A percentile compares a stretch with the other conserved stretches of the same genome.
Conservation (phyloP, 805 yeast species). For the Myxozyma udenii region DNA sequence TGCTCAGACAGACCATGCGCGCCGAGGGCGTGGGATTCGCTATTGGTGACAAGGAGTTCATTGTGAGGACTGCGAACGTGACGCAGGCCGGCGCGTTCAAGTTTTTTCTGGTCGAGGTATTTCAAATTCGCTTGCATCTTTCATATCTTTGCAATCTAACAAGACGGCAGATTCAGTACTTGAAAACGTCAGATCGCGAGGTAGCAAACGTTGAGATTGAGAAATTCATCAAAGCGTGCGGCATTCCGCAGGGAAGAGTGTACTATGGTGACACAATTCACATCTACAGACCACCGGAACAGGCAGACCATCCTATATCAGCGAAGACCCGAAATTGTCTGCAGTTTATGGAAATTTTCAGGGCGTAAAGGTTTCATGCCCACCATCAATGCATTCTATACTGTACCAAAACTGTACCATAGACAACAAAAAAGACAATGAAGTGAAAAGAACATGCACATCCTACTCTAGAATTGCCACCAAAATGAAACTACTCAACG, state of each 20-base stretch:
- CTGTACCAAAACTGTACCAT: background rate
- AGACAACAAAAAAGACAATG: background rate
- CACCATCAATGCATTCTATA: too few relatives aligned
- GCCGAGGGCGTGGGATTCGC: conserved; percentile 73
- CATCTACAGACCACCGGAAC: background rate
- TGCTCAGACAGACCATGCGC: conserved; percentile 59
- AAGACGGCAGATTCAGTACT: conserved; percentile 18
- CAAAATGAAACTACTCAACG: conserved; percentile 60
- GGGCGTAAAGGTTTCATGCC: too few relatives aligned
- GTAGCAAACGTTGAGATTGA: conserved; percentile 6
- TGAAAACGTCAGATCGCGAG: conserved; percentile 9
- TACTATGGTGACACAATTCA: conserved; percentile 17
- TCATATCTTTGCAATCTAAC: background rate
- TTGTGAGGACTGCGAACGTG: conserved; percentile 64
- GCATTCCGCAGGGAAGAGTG: conserved; percentile 13
- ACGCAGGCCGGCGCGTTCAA: conserved; percentile 71
- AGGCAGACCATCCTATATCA: conserved; percentile 3
- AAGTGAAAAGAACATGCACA: background rate
- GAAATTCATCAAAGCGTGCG: conserved; percentile 11
- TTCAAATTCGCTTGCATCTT: background rate
- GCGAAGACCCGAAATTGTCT: conserved; percentile 11
- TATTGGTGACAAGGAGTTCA: conserved; percentile 43
- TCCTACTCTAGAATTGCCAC: conserved; percentile 19
- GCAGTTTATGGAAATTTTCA: conserved; percentile 24
- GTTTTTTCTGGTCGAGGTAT: conserved; percentile 21